Conservation (phyloP, 78 protist genomes). For the Diacronema lutheri region DNA sequence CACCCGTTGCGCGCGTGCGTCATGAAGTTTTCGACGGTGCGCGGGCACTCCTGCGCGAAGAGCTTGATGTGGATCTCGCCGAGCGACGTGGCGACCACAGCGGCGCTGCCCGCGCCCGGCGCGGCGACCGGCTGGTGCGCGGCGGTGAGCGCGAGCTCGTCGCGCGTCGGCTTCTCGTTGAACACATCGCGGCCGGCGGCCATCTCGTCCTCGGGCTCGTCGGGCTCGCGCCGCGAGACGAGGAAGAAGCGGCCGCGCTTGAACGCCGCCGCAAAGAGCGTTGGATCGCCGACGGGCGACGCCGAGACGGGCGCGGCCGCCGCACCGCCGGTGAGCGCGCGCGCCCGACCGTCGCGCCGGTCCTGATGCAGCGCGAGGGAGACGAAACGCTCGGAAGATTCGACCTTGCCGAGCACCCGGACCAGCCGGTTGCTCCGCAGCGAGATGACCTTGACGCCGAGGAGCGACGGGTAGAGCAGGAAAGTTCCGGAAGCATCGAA, state of each 20-base stretch:
- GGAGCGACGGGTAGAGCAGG: conserved; percentile 75
- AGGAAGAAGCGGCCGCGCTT: conserved; percentile 81
- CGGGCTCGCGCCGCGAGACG: conserved; percentile 79
- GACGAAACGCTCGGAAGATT: conserved; percentile 78
- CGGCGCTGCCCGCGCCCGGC: not conserved
- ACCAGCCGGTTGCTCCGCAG: conserved; percentile 58
- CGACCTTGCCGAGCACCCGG: conserved; percentile 80
- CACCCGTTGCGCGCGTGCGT: conserved; percentile 69
- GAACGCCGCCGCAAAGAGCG: conserved; percentile 70
- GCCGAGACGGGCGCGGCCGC: not conserved
- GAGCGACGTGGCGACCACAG: not conserved
- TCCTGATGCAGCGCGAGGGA: conserved; percentile 81
- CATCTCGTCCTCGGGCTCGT: conserved; percentile 51
- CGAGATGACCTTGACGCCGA: conserved; percentile 86
- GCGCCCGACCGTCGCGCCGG: not conserved
- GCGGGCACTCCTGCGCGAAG: conserved; percentile 89
- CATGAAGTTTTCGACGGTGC: conserved; percentile 92
- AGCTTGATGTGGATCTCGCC: conserved; percentile 56
- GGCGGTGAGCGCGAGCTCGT: conserved; percentile 48
- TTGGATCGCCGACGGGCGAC: conserved; percentile 71
- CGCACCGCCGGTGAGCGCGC: not conserved
- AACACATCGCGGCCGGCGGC: conserved; percentile 82
- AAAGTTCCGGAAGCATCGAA: conserved; percentile 85
- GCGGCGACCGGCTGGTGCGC: not conserved
- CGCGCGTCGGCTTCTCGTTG: conserved; percentile 90